Evolutionary conservation across 1,284 basidiomycete species (phyloP), one percentile per base, ranked within the genome.

Genomic region (Ustilago nuda): DNA sequence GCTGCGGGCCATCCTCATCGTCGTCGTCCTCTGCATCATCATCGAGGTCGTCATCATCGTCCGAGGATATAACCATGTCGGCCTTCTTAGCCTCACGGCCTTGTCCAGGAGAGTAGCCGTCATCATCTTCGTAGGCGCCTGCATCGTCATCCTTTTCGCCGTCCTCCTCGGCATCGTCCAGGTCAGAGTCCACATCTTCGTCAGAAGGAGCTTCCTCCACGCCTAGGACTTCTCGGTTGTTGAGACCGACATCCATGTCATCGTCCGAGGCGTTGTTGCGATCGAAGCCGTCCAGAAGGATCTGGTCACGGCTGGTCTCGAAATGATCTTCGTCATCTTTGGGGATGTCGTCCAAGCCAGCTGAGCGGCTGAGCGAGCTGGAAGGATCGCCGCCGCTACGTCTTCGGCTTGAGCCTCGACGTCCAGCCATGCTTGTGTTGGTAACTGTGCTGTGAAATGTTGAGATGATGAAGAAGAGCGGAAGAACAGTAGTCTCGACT

Each of bases 21-120:
- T 82, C 85, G 61, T 92, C 88, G 23, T 89, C 90, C 39, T 92
- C 93, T 84, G 94, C 93, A 90, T 86, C 70, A 58, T 77, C 74
- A 32, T 48, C 46, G 23, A 60, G 43, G 27, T 74, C 70, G 30
- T 76, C 78, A 12, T 80, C 74, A 32, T 77, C 78, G 27, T 82
- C 76, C 6, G 72, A 67, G 8, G 75, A 72, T 3, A 70, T 68
- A 0, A 70, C 63, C 6, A 66, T 60, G 3, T 68, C 69, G 3
- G 68, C 45, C 46, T 76, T 71, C 64, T 72, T 66, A n/a, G 56
- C 48, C 27, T 58, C 61, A 37, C 65, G 56, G 8, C 41, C 15
- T 39, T 56, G 53, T 32, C 51, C 55, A 53, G 65, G 37, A 2
- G 64, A 45, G 12, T 56, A 48, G 11, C 56, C 57, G 15, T 72